Base-by-base conservation (phyloP, 441 rosid species). In the Dalechampia spathulata region DNA sequence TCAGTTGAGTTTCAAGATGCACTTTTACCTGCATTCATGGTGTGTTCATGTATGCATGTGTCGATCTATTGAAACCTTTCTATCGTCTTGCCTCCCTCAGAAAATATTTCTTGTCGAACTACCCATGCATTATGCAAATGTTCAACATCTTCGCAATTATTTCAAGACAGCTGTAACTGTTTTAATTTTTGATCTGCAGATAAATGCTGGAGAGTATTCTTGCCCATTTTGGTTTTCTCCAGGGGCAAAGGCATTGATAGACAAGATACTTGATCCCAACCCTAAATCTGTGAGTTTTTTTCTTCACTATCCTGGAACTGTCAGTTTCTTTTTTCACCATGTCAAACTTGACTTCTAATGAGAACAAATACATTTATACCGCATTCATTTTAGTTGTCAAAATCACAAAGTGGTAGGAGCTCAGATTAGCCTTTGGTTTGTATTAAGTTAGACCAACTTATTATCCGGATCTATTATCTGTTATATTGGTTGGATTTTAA, bases 201-300 rank as follows among this genome's bases (percentile, higher is more conserved):
- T 92, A 72, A 79, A 66, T 61, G 88, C 82, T 28, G 95, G 89
- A 30, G 82, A 89, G 17, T 92, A 80, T 73, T 42, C 81, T 61
- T 86, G 76, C 67, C 99, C 99, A 13, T 64, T 55, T 61, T 89
- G 97, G 97, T 83, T 92, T 75, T 86, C 96, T 64, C 61, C 78
- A 15, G 92, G 74, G 44, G 82, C 73, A 51, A 85, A 71, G 68
- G 72, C 85, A 30, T 70, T 92, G 66, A 77, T 92, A 59, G 82
- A 75, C 58, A 83, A 62, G 64, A 80, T 89, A 58, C 94, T 92
- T 61, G 84, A 80, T 68, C 90, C 87, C 57, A 83, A 89, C 64
- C 92, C 94, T 19, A 75, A 69, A 74, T 81, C 82, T 50, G 99
- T 92, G 75, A 86, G 99, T 78, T 61, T 55, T 56, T 55, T 55